Conservation (phyloP, 2,329 filamentous ascomycete species). For the Coleophoma crateriformis region DNA sequence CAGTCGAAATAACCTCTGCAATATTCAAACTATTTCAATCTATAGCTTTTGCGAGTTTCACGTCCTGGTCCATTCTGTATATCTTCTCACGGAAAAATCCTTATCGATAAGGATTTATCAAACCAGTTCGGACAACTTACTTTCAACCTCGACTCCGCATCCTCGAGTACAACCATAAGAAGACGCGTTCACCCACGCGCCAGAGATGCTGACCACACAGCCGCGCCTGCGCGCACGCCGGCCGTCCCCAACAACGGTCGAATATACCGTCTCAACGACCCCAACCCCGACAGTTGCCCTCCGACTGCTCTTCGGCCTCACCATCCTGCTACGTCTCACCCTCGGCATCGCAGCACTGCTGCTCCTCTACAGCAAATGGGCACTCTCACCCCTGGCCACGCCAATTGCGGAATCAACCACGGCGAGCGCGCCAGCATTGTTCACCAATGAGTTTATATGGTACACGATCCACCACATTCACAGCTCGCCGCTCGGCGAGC, state of each 20-base stretch:
- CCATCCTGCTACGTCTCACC: slow-evolving; percentile 35
- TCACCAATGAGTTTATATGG: slow-evolving; percentile 17
- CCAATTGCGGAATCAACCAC: slow-evolving; percentile 1
- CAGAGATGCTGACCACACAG: slow-evolving; percentile 53
- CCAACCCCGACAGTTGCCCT: slow-evolving; percentile 45
- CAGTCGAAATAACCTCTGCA: no score
- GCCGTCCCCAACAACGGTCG: slow-evolving; percentile 82
- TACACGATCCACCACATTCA: slow-evolving; percentile 21
- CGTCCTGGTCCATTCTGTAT: no score
- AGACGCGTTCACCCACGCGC: slow-evolving; percentile 8
- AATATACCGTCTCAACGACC: slow-evolving; percentile 85
- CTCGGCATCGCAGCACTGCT: slow-evolving; percentile 37
- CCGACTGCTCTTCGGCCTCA: slow-evolving; percentile 37
- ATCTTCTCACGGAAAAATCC: neutral
- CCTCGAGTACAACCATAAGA: slow-evolving; percentile 3
- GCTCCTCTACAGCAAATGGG: slow-evolving; percentile 44
- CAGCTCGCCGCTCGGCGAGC: slow-evolving; percentile 23
- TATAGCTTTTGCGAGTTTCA: no score
- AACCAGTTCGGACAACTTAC: neutral
- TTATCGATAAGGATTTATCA: slow-evolving; percentile 2
- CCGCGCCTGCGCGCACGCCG: slow-evolving; percentile 58
- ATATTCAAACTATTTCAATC: no score
- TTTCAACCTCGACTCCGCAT: slow-evolving; percentile 1
- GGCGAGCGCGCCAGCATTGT: slow-evolving; percentile 4
- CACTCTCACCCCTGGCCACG: slow-evolving; percentile 14